A percentile compares a stretch with the other conserved stretches of the same genome.
Conservation (phyloP, 2,329 filamentous ascomycete species). For the Simplicillium aogashimaense region DNA sequence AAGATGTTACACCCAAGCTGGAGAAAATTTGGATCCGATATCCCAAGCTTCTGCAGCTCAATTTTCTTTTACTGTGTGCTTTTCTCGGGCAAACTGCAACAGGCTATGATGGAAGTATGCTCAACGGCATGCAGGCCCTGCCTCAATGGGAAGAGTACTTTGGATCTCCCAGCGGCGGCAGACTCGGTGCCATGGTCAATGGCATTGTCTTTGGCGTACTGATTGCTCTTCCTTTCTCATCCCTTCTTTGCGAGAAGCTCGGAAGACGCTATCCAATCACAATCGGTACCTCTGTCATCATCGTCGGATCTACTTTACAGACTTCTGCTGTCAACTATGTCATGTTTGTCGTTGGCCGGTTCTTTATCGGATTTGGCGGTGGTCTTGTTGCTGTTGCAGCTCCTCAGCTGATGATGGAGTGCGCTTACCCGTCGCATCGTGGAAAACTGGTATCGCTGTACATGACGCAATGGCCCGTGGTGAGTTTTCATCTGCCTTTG, state of each 20-base stretch:
- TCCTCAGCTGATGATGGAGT: conserved; percentile 17
- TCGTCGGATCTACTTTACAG: conserved; percentile 18
- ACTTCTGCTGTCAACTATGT: conserved; percentile 11
- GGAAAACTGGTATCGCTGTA: conserved; percentile 14
- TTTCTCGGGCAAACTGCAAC: conserved; percentile 20
- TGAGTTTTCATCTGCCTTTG: too few relatives aligned
- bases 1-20: too few relatives aligned
- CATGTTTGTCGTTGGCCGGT: conserved; percentile 17
- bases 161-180: conserved; percentile 15
- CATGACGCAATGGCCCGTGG: too few relatives aligned
- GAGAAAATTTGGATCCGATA: too few relatives aligned
- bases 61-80: conserved; percentile 18
- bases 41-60: conserved; percentile 18
- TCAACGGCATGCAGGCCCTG: conserved; percentile 22
- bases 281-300: conserved; percentile 16
- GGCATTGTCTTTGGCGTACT: conserved; percentile 7
- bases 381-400: conserved; percentile 16
- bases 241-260: conserved; percentile 16
- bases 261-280: conserved; percentile 17
- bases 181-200: conserved; percentile 20
- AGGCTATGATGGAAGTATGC: conserved; percentile 22
- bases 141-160: conserved; percentile 19
- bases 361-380: conserved; percentile 16
- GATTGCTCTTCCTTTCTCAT: conserved; percentile 7
- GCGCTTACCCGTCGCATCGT: conserved; percentile 18